A percentile compares a stretch with the other conserved stretches of the same genome.
Conservation (phyloP, 2,329 filamentous ascomycete genomes). For the Shiraia bambusicola region DNA sequence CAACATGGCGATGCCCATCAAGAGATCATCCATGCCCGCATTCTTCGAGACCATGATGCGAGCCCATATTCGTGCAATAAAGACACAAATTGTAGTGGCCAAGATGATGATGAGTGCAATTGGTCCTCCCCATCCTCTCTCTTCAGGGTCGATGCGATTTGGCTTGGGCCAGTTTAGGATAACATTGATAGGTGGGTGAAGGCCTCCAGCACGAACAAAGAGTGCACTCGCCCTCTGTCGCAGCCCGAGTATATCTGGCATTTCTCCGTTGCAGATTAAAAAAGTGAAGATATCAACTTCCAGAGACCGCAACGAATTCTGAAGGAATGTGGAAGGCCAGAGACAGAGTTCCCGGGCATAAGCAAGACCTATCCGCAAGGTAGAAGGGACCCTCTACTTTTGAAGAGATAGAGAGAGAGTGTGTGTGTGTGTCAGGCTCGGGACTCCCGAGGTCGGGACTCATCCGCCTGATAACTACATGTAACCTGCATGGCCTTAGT, state of each 20-base stretch:
- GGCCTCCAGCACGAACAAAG: conserved; percentile 29
- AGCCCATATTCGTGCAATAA: conserved; percentile 51
- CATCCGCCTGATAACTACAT: too few relatives aligned
- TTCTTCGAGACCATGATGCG: conserved; percentile 49
- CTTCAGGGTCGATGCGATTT: conserved; percentile 51
- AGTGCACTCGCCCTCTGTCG: conserved; percentile 9
- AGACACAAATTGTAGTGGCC: conserved; percentile 45
- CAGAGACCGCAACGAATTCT: neutral
- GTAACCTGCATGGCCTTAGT: too few relatives aligned
- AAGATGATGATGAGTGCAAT: conserved; percentile 47
- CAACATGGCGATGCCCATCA: conserved; percentile 50
- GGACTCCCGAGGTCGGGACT: too few relatives aligned
- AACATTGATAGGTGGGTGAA: conserved; percentile 46
- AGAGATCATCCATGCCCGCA: conserved; percentile 50
- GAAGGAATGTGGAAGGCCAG: neutral
- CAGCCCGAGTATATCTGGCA: conserved; percentile 7
- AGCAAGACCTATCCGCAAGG: conserved; percentile 13
- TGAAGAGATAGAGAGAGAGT: conserved; percentile 4
- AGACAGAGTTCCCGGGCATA: neutral
- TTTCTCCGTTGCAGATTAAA: conserved; percentile 1
- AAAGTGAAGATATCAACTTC: neutral
- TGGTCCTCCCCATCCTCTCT: conserved; percentile 47
- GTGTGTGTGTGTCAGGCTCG: too few relatives aligned
- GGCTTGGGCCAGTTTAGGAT: conserved; percentile 49
- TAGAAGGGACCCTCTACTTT: conserved; percentile 4